Conservation (phyloP, 208 protist species). For the Leishmania tropica region DNA sequence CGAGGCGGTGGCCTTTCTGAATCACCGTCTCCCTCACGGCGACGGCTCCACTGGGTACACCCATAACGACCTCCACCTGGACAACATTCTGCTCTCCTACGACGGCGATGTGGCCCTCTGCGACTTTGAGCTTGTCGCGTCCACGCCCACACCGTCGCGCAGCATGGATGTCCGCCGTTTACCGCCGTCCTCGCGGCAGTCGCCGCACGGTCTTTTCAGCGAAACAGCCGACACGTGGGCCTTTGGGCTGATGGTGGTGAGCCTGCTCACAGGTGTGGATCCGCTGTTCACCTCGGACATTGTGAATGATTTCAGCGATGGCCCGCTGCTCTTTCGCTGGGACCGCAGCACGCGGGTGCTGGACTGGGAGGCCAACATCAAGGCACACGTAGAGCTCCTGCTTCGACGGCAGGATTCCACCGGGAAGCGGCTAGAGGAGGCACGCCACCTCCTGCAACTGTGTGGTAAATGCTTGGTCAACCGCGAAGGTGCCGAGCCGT, state of each 20-base stretch:
- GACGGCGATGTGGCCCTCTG: constrained; percentile 65
- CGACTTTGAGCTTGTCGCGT: constrained; percentile 86
- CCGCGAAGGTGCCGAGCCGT: constrained; percentile 28
- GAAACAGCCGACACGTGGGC: constrained; percentile 70
- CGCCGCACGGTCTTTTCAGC: constrained; percentile 67
- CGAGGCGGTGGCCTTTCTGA: constrained; percentile 49
- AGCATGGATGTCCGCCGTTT: constrained; percentile 28
- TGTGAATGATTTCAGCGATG: constrained; percentile 78
- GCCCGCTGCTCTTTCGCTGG: constrained; percentile 57
- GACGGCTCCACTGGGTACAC: constrained; percentile 55
- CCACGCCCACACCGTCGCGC: constrained; percentile 24
- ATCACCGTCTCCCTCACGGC: constrained; percentile 61
- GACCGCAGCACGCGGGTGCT: constrained; percentile 35
- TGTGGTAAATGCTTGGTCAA: constrained; percentile 76
- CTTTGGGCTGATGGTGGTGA: constrained; percentile 62
- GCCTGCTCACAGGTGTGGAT: constrained; percentile 79
- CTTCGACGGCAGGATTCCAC: constrained; percentile 37
- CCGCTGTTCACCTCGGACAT: constrained; percentile 69
- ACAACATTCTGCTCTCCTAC: constrained; percentile 68
- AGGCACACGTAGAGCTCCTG: constrained; percentile 47
- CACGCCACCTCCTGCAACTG: constrained; percentile 44
- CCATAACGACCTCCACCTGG: constrained; percentile 87
- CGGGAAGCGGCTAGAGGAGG: constrained; percentile 19
- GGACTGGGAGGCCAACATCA: constrained; percentile 83
- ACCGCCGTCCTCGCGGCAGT: constrained; percentile 64